These are phyloP conservation scores for Penicillium verrucosum DNA, from an alignment of 2,329 filamentous ascomycete species.

Conservation along the genomic window DNA sequence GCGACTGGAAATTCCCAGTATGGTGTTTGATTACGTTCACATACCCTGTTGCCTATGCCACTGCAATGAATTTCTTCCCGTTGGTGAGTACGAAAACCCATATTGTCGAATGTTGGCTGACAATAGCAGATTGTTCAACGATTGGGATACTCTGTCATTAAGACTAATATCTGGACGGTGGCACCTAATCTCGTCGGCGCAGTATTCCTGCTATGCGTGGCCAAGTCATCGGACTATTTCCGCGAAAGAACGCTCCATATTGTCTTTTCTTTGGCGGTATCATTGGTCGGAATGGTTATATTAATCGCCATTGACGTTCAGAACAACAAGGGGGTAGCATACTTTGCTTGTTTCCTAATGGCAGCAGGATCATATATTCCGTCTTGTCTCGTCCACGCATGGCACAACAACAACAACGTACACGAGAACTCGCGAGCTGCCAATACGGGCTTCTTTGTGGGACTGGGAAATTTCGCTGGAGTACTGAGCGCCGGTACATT, in stretches of 20 bases:
- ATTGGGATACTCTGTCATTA: constrained; percentile 45
- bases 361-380: constrained; percentile 46
- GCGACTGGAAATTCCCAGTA: constrained; percentile 41
- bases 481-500: constrained; percentile 48
- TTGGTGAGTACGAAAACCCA: constrained; percentile 23
- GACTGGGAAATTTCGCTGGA: constrained; percentile 50
- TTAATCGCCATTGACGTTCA: constrained; percentile 45
- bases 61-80: constrained; percentile 48
- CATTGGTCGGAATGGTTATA: constrained; percentile 46
- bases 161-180: constrained; percentile 51
- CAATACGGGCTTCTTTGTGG: constrained; percentile 49
- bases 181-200: constrained; percentile 50
- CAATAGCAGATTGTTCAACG: constrained; percentile 40
- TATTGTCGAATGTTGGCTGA: background rate
- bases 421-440: constrained; percentile 51
- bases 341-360: constrained; percentile 52
- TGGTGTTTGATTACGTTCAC: constrained; percentile 50
- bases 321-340: constrained; percentile 44
- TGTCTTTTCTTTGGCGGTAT: constrained; percentile 39
- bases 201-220: constrained; percentile 45
- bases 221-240: constrained; percentile 46
- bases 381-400: constrained; percentile 48
- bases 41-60: constrained; percentile 49
- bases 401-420: constrained; percentile 55
- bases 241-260: constrained; percentile 50